Base-by-base conservation (phyloP, 2,329 filamentous ascomycete genomes). In the Shiraia bambusicola region DNA sequence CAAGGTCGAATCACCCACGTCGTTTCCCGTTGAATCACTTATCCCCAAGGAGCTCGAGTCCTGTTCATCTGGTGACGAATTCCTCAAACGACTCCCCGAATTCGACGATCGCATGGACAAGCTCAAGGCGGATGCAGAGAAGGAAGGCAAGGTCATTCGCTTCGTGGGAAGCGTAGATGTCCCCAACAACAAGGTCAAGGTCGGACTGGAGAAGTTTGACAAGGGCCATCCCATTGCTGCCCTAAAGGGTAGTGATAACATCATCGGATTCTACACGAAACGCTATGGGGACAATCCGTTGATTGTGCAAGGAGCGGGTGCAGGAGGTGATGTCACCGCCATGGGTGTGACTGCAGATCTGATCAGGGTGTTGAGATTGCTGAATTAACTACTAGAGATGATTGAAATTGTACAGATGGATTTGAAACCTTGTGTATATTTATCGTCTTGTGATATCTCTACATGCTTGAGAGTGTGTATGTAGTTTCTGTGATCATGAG, bases 221-320 rank as follows among this genome's bases (percentile, higher is more conserved):
- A 82, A 82, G 57, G 87, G 86, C 47, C 89, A 94, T 65, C 88
- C 93, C 10, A 96, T 98, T 72, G 93, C 93, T 11, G 86, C 87
- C 34, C 78, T 98, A 43, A 95, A 95, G 79, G 93, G 93, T 26
- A 97, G 91, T 69, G 93, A 97, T 69, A 98, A 98, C 76, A 95
- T 98, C 67, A 95, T 98, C 66, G 95, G 86, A 76, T 96, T 98
- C 77, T 95, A 96, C 73, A 98, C 93, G 5, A 87, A 94, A 77
- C 81, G 93, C 60, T 98, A 98, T 66, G 90, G 90, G 44, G 80
- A 77, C 65, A 94, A 92, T 71, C 91, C 93, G 30, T 76, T 98
- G 50, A 95, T 96, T 65, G 82, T 98, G 50, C 92, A 97, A 74
- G 93, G 93, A 45, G 90, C 89, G 26, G 93, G 91, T 47, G 93